phyloP scores from a whole-genome alignment of 1,139 yeast species.

The Fermentozyma sake region DNA sequence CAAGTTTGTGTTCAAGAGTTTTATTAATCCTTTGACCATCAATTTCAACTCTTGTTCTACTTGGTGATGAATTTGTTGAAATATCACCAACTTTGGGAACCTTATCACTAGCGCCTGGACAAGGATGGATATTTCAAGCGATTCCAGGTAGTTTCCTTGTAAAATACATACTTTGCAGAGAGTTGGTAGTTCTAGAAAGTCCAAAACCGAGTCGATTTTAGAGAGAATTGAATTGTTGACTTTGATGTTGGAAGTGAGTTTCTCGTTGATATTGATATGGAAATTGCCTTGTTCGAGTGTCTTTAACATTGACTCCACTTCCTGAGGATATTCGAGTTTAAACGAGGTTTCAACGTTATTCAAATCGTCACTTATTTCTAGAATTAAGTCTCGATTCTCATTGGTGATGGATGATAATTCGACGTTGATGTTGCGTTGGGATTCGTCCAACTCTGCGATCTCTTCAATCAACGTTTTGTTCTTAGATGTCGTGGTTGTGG shows the following conservation, averaged over 20 bases:
- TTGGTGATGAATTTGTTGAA: constrained; percentile 52
- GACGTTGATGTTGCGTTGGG: constrained; percentile 25
- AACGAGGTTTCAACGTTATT: constrained; percentile 20
- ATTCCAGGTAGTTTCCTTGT: constrained; percentile 86
- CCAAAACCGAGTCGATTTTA: constrained; percentile 70
- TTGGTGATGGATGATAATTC: constrained; percentile 33
- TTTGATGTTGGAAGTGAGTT: constrained; percentile 17
- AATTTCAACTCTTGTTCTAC: constrained; percentile 53
- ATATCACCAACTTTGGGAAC: constrained; percentile 58
- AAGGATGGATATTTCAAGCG: constrained; percentile 72
- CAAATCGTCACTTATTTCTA: constrained; percentile 34
- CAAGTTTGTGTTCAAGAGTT: constrained; percentile 67
- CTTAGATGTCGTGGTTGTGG: constrained; percentile 20
- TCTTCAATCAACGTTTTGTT: constrained; percentile 36
- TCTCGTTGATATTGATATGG: constrained; percentile 19
- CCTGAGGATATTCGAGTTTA: constrained; percentile 17
- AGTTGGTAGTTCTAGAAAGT: constrained; percentile 78
- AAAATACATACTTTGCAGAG: constrained; percentile 77
- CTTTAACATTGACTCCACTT: constrained; percentile 18
- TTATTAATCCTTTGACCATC: constrained; percentile 66
- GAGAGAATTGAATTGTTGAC: constrained; percentile 41
- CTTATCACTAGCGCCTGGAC: constrained; percentile 63
- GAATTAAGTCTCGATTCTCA: constrained; percentile 35
- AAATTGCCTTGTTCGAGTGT: constrained; percentile 9
- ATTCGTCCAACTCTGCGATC: constrained; percentile 42